phyloP scores from a whole-genome alignment of 192 early-diverging fungal genomes.

The Rhizoclosmatium sp. region DNA sequence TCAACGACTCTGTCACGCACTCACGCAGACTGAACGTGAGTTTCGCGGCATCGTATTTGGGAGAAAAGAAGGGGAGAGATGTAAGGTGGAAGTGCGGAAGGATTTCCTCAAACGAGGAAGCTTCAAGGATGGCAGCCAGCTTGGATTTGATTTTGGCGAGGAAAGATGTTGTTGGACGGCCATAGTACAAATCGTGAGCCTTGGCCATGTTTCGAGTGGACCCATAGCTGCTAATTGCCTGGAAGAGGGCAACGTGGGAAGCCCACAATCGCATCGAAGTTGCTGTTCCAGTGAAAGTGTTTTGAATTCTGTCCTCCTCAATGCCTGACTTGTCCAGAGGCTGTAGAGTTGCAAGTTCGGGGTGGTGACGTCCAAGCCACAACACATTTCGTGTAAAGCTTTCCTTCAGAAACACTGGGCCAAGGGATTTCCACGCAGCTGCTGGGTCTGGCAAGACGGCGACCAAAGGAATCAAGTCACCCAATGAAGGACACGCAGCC shows the following conservation, averaged over 20 bases:
- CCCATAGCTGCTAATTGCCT: constrained; percentile 23
- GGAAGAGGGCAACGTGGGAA: constrained; percentile 24
- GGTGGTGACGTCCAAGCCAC: constrained; percentile 34
- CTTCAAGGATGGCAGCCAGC: not conserved
- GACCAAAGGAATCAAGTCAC: constrained; percentile 44
- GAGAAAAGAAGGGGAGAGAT: constrained; percentile 23
- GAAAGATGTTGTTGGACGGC: constrained; percentile 34
- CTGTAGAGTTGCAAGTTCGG: constrained; percentile 32
- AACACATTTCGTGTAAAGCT: constrained; percentile 31
- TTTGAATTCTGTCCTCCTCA: constrained; percentile 29
- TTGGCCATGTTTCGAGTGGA: not conserved
- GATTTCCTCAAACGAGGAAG: constrained; percentile 17
- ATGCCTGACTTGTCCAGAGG: not conserved
- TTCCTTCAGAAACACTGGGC: constrained; percentile 35
- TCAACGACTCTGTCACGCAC: constrained; percentile 28
- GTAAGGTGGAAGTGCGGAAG: constrained; percentile 25
- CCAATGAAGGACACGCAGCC: constrained; percentile 38
- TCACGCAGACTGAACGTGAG: constrained; percentile 32
- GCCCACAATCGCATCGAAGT: constrained; percentile 26
- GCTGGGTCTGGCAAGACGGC: constrained; percentile 24
- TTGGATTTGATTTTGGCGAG: constrained; percentile 30
- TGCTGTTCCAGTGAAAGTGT: constrained; percentile 15
- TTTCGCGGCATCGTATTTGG: constrained; percentile 15
- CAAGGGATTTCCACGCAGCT: constrained; percentile 22
- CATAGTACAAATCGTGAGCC: constrained; percentile 38